These are phyloP conservation scores for Fusarium euwallaceae DNA, from an alignment of 2,329 filamentous ascomycete species.

Conservation along the genomic window DNA sequence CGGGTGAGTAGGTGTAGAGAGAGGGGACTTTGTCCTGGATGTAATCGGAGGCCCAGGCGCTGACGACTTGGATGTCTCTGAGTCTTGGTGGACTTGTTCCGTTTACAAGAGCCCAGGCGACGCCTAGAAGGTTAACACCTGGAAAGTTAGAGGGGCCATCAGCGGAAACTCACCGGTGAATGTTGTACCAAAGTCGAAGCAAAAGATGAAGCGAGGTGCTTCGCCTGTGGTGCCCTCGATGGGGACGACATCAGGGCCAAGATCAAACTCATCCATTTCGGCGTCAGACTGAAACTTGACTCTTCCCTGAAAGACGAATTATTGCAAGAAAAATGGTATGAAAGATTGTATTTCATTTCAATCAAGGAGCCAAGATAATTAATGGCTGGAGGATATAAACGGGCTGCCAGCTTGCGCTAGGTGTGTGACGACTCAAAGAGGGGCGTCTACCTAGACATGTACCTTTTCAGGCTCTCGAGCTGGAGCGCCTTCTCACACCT, in stretches of 20 bases:
- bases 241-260: background rate
- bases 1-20: slow-evolving; percentile 24
- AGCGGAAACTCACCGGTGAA: background rate
- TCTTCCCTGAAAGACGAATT: background rate
- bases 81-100: slow-evolving; percentile 9
- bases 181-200: slow-evolving; percentile 32
- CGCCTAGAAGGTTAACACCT: background rate
- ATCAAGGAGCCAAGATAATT: background rate
- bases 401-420: background rate
- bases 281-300: background rate
- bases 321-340: background rate
- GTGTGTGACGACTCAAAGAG: background rate
- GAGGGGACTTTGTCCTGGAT: slow-evolving; percentile 22
- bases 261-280: background rate
- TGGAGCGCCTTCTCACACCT: background rate
- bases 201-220: slow-evolving; percentile 21
- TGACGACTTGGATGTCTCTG: slow-evolving; percentile 20
- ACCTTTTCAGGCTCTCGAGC: background rate
- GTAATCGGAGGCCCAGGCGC: slow-evolving; percentile 9
- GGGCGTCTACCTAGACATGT: background rate
- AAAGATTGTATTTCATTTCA: background rate
- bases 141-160: background rate
- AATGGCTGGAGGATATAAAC: background rate
- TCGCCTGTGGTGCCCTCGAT: background rate
- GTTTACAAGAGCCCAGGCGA: slow-evolving; percentile 20